Evolutionary conservation across 257 asterid genomes (phyloP).

Genomic region (Eustoma russellianum): DNA sequence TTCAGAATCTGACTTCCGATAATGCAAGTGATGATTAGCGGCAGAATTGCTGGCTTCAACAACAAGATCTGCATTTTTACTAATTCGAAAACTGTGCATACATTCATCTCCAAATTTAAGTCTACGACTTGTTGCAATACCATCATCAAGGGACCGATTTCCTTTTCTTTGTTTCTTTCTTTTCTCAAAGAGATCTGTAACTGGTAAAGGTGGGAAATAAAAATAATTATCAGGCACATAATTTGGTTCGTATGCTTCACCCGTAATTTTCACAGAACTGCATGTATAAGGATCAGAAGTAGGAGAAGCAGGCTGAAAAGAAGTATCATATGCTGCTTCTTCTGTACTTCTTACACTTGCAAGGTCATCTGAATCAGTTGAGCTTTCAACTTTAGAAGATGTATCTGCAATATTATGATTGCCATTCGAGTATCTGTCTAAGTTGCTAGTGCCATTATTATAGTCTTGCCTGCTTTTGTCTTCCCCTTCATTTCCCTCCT

Average conservation of each 20-base stretch:
- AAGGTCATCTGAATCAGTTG: constrained; percentile 65
- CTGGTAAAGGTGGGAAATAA: constrained; percentile 86
- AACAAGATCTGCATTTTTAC: constrained; percentile 75
- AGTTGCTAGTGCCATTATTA: constrained; percentile 29
- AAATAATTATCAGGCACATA: constrained; percentile 41
- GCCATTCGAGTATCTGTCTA: constrained; percentile 27
- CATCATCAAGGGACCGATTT: constrained; percentile 40
- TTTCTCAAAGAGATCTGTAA: constrained; percentile 66
- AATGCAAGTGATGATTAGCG: constrained; percentile 19
- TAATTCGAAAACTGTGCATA: constrained; percentile 85
- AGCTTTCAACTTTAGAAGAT: constrained; percentile 38
- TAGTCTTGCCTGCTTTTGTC: constrained; percentile 33
- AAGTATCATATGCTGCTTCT: constrained; percentile 59
- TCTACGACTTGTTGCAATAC: constrained; percentile 37
- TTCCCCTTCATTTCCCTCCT: constrained; percentile 52
- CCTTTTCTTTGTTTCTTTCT: constrained; percentile 35
- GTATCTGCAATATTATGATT: constrained; percentile 40
- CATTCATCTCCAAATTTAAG: constrained; percentile 54
- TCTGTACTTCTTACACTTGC: constrained; percentile 48
- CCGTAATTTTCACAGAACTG: constrained; percentile 30
- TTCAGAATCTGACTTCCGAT: constrained; percentile 26
- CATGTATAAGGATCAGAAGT: constrained; percentile 39
- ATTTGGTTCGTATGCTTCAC: constrained; percentile 36
- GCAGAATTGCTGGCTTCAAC: constrained; percentile 52
- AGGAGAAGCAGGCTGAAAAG: constrained; percentile 45